A percentile compares a stretch with the other conserved stretches of the same genome.
These are phyloP conservation scores for Didymella sp. DNA, from an alignment of 2,329 filamentous ascomycete species.

Conservation along the genomic window DNA sequence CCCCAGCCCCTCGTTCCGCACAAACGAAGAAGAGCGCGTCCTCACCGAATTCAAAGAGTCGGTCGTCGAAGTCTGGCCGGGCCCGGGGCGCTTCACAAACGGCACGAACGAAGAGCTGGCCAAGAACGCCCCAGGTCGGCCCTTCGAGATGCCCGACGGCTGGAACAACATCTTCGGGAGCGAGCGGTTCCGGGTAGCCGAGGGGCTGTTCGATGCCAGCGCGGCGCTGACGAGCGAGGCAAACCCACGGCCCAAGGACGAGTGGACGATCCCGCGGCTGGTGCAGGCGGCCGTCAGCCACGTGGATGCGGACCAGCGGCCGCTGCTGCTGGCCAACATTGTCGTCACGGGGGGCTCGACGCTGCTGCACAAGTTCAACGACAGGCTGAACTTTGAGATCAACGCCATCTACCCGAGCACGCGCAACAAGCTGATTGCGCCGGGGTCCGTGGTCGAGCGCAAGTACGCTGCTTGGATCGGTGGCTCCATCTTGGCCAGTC, in stretches of 20 bases:
- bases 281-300: slow-evolving; percentile 78
- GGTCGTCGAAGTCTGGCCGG: slow-evolving; percentile 91
- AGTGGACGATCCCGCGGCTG: slow-evolving; percentile 82
- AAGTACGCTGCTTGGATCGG: slow-evolving; percentile 96
- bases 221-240: slow-evolving; percentile 67
- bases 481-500: slow-evolving; percentile 90
- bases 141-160: slow-evolving; percentile 97
- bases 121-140: slow-evolving; percentile 75
- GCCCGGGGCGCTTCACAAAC: slow-evolving; percentile 70
- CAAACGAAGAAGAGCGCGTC: slow-evolving; percentile 88
- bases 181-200: slow-evolving; percentile 84
- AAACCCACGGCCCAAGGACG: slow-evolving; percentile 65
- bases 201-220: slow-evolving; percentile 89
- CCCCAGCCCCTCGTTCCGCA: slow-evolving; percentile 74
- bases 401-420: slow-evolving; percentile 81
- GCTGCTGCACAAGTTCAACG: slow-evolving; percentile 88
- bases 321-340: slow-evolving; percentile 83
- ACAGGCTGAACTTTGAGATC: slow-evolving; percentile 86
- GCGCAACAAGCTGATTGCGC: slow-evolving; percentile 86
- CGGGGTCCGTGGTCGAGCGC: slow-evolving; percentile 84
- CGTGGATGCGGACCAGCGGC: slow-evolving; percentile 88
- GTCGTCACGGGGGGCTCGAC: slow-evolving; percentile 90
- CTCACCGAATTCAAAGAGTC: slow-evolving; percentile 97
- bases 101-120: slow-evolving; percentile 75
- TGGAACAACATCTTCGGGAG: slow-evolving; percentile 94